Evolutionary conservation across 2,329 filamentous ascomycete species (phyloP).

Genomic region (Alternaria brassicae): DNA sequence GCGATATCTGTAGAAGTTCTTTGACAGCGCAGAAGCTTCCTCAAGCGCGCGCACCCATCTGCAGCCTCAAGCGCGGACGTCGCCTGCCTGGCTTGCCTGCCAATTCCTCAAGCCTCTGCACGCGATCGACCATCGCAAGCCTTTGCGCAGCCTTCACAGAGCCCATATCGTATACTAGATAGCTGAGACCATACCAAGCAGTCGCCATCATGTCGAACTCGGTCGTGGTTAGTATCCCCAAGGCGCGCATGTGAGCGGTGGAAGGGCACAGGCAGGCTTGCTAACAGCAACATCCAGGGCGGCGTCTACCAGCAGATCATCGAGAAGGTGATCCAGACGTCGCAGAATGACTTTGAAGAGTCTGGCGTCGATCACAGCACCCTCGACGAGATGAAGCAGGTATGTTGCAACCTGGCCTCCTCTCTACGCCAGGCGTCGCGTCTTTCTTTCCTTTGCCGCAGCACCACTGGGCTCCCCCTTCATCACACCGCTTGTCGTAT

Average conservation of each 20-base stretch:
- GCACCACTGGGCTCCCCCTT: slow-evolving; percentile 7
- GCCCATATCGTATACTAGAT: slow-evolving; percentile 25
- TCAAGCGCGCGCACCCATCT: slow-evolving; percentile 32
- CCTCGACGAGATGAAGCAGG: slow-evolving; percentile 84
- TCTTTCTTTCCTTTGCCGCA: slow-evolving; percentile 24
- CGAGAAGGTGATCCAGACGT: slow-evolving; percentile 69
- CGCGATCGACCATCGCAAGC: slow-evolving; percentile 32
- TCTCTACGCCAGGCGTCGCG: slow-evolving; percentile 18
- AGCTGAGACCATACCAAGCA: slow-evolving; percentile 23
- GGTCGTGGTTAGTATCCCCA: slow-evolving; percentile 48
- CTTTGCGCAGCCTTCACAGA: slow-evolving; percentile 20
- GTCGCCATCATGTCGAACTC: slow-evolving; percentile 47
- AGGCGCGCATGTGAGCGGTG: slow-evolving; percentile 23
- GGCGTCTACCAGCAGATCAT: slow-evolving; percentile 90
- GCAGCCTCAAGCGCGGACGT: slow-evolving; percentile 41
- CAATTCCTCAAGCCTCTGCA: slow-evolving; percentile 24
- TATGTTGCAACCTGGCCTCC: slow-evolving; percentile 60
- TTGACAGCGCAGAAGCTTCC: slow-evolving; percentile 35
- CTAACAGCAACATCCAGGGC: slow-evolving; percentile 60
- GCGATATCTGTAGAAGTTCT: slow-evolving; percentile 30
- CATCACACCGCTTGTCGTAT: slow-evolving; percentile 12
- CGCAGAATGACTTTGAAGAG: slow-evolving; percentile 95
- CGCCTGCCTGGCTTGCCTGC: slow-evolving; percentile 37
- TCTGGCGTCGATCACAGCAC: slow-evolving; percentile 88
- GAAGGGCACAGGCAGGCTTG: slow-evolving; percentile 24